These are phyloP conservation scores for Cladobotryum protrusum DNA, from an alignment of 2,329 filamentous ascomycete species.

Conservation along the genomic window DNA sequence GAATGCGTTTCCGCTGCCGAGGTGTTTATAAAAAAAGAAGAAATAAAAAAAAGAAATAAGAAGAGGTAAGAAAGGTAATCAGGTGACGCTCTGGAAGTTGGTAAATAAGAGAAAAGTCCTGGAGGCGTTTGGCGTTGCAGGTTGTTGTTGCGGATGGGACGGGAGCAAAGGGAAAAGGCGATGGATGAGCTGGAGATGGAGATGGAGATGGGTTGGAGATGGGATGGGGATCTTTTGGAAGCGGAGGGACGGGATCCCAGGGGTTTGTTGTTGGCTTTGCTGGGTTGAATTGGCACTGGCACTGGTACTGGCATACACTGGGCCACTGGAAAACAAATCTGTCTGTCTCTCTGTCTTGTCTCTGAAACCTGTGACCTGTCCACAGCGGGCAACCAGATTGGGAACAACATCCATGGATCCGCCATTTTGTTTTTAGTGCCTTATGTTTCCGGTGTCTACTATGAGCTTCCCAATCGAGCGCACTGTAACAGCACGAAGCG, in stretches of 20 bases:
- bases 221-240: not conserved
- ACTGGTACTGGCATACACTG: not conserved
- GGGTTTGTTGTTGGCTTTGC: not conserved
- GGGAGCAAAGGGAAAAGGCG: not conserved
- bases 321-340: not conserved
- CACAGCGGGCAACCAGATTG: slow-evolving; percentile 2
- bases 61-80: too few relatives aligned
- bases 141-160: too few relatives aligned
- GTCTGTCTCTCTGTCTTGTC: too few relatives aligned
- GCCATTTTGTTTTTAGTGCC: slow-evolving; percentile 6
- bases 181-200: not conserved
- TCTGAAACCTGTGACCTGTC: slow-evolving; percentile 8
- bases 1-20: too few relatives aligned
- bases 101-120: too few relatives aligned
- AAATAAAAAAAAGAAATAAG: not conserved
- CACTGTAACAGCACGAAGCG: too few relatives aligned
- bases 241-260: not conserved
- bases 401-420: too few relatives aligned
- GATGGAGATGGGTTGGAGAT: too few relatives aligned
- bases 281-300: not conserved
- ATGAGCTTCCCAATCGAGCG: not conserved
- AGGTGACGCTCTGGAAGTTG: too few relatives aligned
- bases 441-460: slow-evolving; percentile 11
- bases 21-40: too few relatives aligned
- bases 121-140: not conserved